Evolutionary conservation across 2,329 filamentous ascomycete species (phyloP).

Genomic region (Aspergillus udagawae): DNA sequence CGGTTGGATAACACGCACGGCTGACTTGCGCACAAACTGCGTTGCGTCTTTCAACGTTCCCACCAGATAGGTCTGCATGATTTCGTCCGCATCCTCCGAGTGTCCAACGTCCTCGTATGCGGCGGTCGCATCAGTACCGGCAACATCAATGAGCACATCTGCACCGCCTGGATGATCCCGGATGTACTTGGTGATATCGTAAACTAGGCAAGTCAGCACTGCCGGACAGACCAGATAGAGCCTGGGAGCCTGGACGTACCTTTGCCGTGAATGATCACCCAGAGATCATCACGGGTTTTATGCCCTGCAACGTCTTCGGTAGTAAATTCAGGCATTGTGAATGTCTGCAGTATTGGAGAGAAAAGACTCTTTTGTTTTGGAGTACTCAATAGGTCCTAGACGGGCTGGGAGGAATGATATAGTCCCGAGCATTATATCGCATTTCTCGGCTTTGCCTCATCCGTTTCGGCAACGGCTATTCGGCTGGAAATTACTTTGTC

Average conservation of each 20-base stretch:
- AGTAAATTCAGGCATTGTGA: constrained; percentile 18
- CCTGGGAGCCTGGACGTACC: constrained; percentile 30
- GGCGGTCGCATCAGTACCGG: constrained; percentile 39
- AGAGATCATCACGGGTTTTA: constrained; percentile 47
- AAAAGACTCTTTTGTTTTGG: not conserved
- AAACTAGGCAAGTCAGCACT: constrained; percentile 41
- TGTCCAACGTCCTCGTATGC: constrained; percentile 46
- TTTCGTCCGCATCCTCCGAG: constrained; percentile 43
- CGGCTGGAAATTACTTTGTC: not conserved
- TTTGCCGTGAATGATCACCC: constrained; percentile 56
- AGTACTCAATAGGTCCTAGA: not conserved
- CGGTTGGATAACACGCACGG: constrained; percentile 18
- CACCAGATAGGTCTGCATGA: constrained; percentile 34
- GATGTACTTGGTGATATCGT: constrained; percentile 55
- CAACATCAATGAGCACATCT: constrained; percentile 38
- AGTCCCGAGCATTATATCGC: not conserved
- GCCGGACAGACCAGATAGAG: not conserved
- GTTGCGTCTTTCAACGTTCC: constrained; percentile 29
- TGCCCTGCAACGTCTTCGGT: constrained; percentile 45
- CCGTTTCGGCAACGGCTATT: not conserved
- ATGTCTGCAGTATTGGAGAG: no score
- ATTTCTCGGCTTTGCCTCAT: not conserved
- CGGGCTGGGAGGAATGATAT: not conserved
- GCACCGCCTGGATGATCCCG: constrained; percentile 53
- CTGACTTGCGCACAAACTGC: constrained; percentile 10